Evolutionary conservation across 768 basidiomycete species (phyloP).

Genomic region (Rhizopogon sp.): DNA sequence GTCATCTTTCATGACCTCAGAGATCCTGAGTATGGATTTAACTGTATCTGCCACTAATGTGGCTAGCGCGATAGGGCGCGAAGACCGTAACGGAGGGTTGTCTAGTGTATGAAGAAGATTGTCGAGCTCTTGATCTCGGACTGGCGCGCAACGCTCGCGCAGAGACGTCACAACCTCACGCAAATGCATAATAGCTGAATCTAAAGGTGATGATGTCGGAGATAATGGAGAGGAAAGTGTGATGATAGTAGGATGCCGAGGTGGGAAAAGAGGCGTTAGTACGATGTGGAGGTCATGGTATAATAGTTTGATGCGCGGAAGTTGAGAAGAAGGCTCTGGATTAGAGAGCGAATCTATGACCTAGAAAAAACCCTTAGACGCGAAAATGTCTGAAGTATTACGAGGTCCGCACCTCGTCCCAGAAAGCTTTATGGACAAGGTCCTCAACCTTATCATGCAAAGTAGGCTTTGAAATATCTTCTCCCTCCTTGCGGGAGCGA

Average conservation of each 20-base stretch:
- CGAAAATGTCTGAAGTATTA: conserved; percentile 3
- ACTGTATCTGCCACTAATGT: conserved; percentile 42
- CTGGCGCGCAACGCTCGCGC: conserved; percentile 61
- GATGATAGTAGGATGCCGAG: conserved; percentile 42
- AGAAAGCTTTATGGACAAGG: conserved; percentile 60
- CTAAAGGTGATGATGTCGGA: conserved; percentile 65
- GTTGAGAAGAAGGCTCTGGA: conserved; percentile 52
- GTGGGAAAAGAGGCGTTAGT: conserved; percentile 55
- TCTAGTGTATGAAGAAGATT: conserved; percentile 32
- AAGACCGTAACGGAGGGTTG: conserved; percentile 21
- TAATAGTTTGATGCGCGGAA: conserved; percentile 52
- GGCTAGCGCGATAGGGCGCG: conserved; percentile 34
- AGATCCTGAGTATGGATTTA: conserved; percentile 43
- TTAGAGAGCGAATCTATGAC: conserved; percentile 52
- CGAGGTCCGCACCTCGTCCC: conserved; percentile 55
- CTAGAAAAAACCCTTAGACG: conserved; percentile 32
- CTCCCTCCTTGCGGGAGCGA: conserved; percentile 12
- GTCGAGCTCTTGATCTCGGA: conserved; percentile 53
- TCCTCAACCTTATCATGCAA: conserved; percentile 45
- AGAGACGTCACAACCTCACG: conserved; percentile 49
- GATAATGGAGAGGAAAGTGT: conserved; percentile 54
- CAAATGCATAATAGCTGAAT: conserved; percentile 49
- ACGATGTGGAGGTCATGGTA: conserved; percentile 49
- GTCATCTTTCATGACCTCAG: conserved; percentile 66
- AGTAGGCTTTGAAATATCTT: conserved; percentile 20